Evolutionary conservation across 495 filamentous ascomycete species (phyloP).

Genomic region (Penicillium chermesinum): DNA sequence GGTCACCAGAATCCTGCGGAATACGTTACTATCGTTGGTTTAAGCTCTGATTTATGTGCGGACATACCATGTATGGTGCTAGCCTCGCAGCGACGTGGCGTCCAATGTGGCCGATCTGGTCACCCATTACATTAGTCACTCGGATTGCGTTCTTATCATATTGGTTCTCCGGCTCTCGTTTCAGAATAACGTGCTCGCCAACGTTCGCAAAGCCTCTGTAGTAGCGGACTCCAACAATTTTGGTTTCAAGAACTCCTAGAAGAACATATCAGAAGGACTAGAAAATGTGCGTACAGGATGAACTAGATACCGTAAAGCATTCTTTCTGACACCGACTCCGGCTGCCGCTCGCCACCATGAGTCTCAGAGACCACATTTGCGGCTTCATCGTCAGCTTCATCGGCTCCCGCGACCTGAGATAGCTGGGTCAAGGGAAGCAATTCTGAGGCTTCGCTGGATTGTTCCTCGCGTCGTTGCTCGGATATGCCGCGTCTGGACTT

Average conservation of each 20-base stretch:
- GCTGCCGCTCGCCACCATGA: slow-evolving; percentile 41
- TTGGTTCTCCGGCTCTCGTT: slow-evolving; percentile 64
- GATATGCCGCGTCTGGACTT: neutral
- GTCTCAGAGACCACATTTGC: slow-evolving; percentile 23
- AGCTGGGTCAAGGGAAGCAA: slow-evolving; percentile 33
- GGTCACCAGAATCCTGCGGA: slow-evolving; percentile 41
- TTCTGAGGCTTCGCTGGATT: slow-evolving; percentile 31
- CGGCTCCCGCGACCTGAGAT: slow-evolving; percentile 23
- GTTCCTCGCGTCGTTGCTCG: slow-evolving; percentile 18
- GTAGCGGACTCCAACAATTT: slow-evolving; percentile 77
- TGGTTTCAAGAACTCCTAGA: slow-evolving; percentile 43
- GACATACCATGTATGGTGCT: slow-evolving; percentile 61
- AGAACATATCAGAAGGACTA: neutral
- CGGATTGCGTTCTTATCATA: slow-evolving; percentile 78
- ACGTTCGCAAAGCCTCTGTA: slow-evolving; percentile 66
- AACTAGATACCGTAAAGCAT: slow-evolving; percentile 48
- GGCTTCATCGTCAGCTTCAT: slow-evolving; percentile 39
- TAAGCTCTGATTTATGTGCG: neutral
- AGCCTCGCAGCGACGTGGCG: slow-evolving; percentile 60
- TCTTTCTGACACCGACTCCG: slow-evolving; percentile 33
- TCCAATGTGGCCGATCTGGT: slow-evolving; percentile 79
- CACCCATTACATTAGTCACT: slow-evolving; percentile 71
- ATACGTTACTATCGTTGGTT: slow-evolving; percentile 15
- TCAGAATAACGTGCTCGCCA: slow-evolving; percentile 66
- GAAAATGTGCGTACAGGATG: neutral